These are phyloP conservation scores for Solanum medicagineum DNA, from an alignment of 257 asterid genomes.

Conservation along the genomic window DNA sequence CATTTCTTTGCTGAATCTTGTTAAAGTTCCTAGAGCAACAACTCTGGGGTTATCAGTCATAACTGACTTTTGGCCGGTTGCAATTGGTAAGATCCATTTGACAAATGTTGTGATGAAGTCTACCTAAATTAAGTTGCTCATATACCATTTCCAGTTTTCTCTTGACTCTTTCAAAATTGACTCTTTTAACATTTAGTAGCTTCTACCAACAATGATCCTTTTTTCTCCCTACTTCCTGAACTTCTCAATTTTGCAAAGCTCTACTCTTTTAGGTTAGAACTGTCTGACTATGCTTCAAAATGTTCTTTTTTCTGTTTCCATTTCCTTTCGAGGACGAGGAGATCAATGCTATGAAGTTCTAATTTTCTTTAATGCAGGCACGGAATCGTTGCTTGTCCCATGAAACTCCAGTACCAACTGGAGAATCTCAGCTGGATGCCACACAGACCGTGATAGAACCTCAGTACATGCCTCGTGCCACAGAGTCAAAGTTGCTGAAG, in stretches of 20 bases:
- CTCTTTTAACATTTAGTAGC: neutral
- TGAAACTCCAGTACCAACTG: slow-evolving; percentile 26
- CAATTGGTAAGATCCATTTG: neutral
- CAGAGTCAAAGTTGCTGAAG: slow-evolving; percentile 31
- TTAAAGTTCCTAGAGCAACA: neutral
- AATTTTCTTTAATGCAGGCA: slow-evolving; percentile 29
- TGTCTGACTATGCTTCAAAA: neutral
- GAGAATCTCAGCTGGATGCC: slow-evolving; percentile 20
- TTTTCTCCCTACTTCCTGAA: neutral
- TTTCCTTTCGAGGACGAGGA: neutral
- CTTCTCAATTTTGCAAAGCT: neutral
- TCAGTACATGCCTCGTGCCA: slow-evolving; percentile 36
- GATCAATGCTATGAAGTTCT: neutral
- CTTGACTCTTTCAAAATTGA: neutral
- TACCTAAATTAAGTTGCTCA: neutral
- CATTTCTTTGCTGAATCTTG: neutral
- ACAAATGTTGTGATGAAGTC: neutral
- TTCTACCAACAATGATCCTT: neutral
- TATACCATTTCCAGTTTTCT: neutral
- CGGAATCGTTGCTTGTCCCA: slow-evolving; percentile 37
- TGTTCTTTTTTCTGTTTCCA: neutral
- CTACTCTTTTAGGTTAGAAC: neutral
- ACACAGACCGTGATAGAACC: slow-evolving; percentile 22
- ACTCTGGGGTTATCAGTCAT: neutral
- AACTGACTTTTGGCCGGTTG: neutral